These are phyloP conservation scores for Bombardia bombarda DNA, from an alignment of 495 filamentous ascomycete genomes.

Conservation along the genomic window DNA sequence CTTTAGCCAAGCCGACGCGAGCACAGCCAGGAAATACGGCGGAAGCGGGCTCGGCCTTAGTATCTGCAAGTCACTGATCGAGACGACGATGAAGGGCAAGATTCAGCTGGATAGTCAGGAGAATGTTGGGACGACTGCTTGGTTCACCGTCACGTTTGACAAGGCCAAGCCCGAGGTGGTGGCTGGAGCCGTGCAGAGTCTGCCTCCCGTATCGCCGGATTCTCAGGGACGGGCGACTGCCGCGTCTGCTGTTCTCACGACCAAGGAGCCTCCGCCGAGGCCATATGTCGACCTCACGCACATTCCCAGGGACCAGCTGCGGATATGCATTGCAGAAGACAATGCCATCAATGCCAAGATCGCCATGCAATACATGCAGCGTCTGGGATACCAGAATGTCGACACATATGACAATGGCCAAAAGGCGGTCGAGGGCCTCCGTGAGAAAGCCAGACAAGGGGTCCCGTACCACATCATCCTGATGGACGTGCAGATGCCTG, in stretches of 20 bases:
- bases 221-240: constrained; percentile 47
- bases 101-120: constrained; percentile 75
- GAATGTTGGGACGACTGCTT: constrained; percentile 74
- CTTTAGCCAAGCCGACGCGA: constrained; percentile 84
- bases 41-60: constrained; percentile 84
- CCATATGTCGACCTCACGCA: constrained; percentile 41
- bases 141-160: constrained; percentile 73
- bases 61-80: constrained; percentile 92
- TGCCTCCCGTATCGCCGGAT: constrained; percentile 19
- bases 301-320: constrained; percentile 67
- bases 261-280: background rate
- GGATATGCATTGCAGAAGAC: constrained; percentile 86
- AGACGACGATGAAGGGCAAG: constrained; percentile 78
- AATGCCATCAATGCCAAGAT: constrained; percentile 90
- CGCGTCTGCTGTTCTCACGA: constrained; percentile 45
- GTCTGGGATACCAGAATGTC: constrained; percentile 68
- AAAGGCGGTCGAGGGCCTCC: constrained; percentile 78
- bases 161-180: constrained; percentile 55
- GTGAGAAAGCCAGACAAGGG: constrained; percentile 57
- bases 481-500: constrained; percentile 96
- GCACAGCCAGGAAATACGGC: constrained; percentile 79
- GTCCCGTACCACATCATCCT: constrained; percentile 72
- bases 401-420: constrained; percentile 81
- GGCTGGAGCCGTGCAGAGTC: constrained; percentile 40
- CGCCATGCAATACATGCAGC: constrained; percentile 78